These are phyloP conservation scores for Xanthoceras sorbifolium DNA, from an alignment of 345 rosid species.

Conservation along the genomic window DNA sequence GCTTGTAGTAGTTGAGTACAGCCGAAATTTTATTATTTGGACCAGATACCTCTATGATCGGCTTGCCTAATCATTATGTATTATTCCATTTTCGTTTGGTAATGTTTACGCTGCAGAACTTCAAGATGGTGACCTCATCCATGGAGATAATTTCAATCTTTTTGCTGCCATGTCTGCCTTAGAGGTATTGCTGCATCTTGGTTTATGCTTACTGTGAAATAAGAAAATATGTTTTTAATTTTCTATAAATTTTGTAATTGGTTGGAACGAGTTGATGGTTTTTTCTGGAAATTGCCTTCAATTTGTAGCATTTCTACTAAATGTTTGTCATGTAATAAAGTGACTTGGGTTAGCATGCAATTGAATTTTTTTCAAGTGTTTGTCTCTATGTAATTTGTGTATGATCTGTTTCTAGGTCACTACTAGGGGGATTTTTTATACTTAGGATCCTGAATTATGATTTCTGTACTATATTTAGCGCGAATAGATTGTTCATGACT, in stretches of 20 bases:
- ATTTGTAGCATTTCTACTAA: too few relatives aligned
- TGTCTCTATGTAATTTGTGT: not conserved
- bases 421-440: not conserved
- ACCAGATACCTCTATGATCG: not conserved
- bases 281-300: too few relatives aligned
- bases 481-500: not conserved
- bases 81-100: not conserved
- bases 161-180: slow-evolving; percentile 98
- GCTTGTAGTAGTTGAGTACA: not conserved
- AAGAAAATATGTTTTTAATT: not conserved
- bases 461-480: not conserved
- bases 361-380: not conserved
- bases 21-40: not conserved
- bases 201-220: not conserved
- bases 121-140: slow-evolving; percentile 79
- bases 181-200: slow-evolving; percentile 57
- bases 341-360: not conserved
- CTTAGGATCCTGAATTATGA: not conserved
- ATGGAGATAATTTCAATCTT: slow-evolving; percentile 91
- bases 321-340: not conserved
- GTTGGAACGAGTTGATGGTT: not conserved
- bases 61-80: not conserved
- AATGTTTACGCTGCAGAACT: slow-evolving; percentile 46
- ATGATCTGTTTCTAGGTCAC: not conserved
- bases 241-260: not conserved